Base-by-base conservation (phyloP, 345 rosid genomes). In the Physaria fendleri region DNA sequence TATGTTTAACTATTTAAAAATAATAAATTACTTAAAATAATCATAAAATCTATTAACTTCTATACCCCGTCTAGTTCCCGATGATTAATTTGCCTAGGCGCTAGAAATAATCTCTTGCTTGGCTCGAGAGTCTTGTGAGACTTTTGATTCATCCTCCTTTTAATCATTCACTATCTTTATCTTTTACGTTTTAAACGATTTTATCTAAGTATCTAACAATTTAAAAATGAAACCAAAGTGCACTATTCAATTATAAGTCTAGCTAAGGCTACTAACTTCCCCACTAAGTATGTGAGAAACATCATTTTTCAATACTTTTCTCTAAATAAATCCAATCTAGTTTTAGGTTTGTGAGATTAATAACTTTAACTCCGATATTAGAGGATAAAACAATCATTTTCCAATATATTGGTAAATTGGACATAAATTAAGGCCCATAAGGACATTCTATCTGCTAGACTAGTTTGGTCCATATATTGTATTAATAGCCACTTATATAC, bases 281-380 rank as follows among this genome's bases (percentile, higher is more conserved):
- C 73, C 73, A 68, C 67, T 60, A 68, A 68, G 73, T 41, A 52
- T 10, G 54, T 10, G 54, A 58, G 37, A 49, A n/a, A n/a, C n/a
- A n/a, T n/a, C n/a, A n/a, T n/a, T n/a, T n/a, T n/a, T n/a, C n/a
- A n/a, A n/a, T n/a, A n/a, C n/a, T n/a, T n/a, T n/a, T 46, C 29
- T 38, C 42, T n/a, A n/a, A n/a, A 38, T 28, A 23, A 14, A 14
- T 20, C 56, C 23, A 34, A 11, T 14, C 16, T 34, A 35, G 20
- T 8, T 12, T 24, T 29, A 23, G 10, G 39, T 12, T 62, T 11
- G 12, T 4, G 28, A 11, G 24, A 13, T 33, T 50, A 29, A 50
- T 18, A 51, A 9, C 43, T n/a, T 38, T 28, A 27, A 10, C 9
- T 62, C 30, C 21, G 23, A 62, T 1, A 8, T 6, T 24, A 22